Evolutionary conservation across 1,139 yeast genomes (phyloP).

Genomic region (Hyphopichia khmerensis): DNA sequence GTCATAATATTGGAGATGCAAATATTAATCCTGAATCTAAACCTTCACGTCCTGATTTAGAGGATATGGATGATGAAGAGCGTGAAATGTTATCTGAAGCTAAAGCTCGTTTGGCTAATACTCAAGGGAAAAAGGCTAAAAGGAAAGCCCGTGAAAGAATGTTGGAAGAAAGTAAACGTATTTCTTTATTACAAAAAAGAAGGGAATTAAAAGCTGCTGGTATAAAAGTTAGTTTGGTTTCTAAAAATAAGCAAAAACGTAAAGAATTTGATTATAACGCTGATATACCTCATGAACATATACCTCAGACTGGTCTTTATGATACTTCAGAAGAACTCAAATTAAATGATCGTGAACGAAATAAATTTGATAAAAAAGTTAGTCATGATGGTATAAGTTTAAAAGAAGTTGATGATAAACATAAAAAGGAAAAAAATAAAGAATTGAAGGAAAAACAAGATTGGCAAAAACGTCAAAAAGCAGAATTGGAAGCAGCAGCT

Average conservation of each 20-base stretch:
- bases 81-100: constrained; percentile 93
- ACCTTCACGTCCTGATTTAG: constrained; percentile 80
- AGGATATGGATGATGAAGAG: constrained; percentile 83
- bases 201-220: constrained; percentile 89
- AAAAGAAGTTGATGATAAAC: constrained; percentile 36
- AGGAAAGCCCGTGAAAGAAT: constrained; percentile 85
- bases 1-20: constrained; percentile 48
- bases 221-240: constrained; percentile 52
- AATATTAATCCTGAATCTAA: constrained; percentile 77
- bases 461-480: constrained; percentile 17
- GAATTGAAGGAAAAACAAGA: constrained; percentile 17
- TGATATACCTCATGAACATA: constrained; percentile 77
- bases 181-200: constrained; percentile 77
- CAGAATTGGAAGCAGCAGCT: constrained; percentile 32
- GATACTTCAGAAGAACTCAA: constrained; percentile 62
- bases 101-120: constrained; percentile 83
- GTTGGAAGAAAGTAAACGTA: constrained; percentile 67
- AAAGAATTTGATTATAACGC: constrained; percentile 78
- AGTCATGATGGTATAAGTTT: constrained; percentile 48
- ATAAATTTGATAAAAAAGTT: constrained; percentile 47
- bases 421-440: constrained; percentile 28
- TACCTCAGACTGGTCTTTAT: constrained; percentile 69
- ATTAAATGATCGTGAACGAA: constrained; percentile 36
- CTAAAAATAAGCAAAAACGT: constrained; percentile 48
- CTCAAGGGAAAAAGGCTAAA: constrained; percentile 94